Evolutionary conservation across 192 early-diverging fungal species (phyloP).

Genomic region (Gorgonomyces haynaldii): DNA sequence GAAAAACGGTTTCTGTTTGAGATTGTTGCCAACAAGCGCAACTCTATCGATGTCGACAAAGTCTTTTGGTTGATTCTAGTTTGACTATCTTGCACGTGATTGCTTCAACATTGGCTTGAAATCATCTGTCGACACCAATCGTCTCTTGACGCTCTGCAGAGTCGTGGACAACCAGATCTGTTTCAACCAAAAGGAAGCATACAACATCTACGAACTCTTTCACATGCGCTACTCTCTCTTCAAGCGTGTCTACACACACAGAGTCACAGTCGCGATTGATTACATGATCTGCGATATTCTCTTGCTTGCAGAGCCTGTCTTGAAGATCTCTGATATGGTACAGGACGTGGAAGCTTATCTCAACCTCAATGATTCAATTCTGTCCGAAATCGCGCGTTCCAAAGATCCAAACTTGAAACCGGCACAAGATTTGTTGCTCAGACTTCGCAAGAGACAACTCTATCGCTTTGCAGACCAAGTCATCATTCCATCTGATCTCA

Average conservation of each 20-base stretch:
- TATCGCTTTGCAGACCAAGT: constrained; percentile 52
- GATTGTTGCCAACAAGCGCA: constrained; percentile 92
- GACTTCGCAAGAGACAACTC: constrained; percentile 67
- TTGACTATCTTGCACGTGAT: constrained; percentile 45
- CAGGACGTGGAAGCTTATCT: constrained; percentile 55
- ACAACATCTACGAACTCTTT: constrained; percentile 66
- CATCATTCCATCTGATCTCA: constrained; percentile 9
- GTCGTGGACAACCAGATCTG: constrained; percentile 85
- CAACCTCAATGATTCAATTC: constrained; percentile 69
- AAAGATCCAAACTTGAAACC: constrained; percentile 34
- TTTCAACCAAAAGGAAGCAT: constrained; percentile 80
- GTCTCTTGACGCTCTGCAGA: constrained; percentile 68
- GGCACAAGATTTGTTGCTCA: constrained; percentile 56
- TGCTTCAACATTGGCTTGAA: constrained; percentile 70
- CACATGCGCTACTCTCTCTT: constrained; percentile 18
- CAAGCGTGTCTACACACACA: constrained; percentile 76
- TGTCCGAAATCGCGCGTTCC: constrained; percentile 41
- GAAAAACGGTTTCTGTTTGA: constrained; percentile 74
- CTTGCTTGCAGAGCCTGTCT: constrained; percentile 59
- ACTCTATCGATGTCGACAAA: constrained; percentile 91
- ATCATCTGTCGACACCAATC: constrained; percentile 40
- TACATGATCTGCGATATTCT: constrained; percentile 85
- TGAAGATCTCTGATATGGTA: constrained; percentile 49
- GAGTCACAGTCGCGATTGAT: constrained; percentile 59
- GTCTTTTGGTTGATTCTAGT: constrained; percentile 43